phyloP scores from a whole-genome alignment of 129 eudicot genomes.

The Flaveria robusta region DNA sequence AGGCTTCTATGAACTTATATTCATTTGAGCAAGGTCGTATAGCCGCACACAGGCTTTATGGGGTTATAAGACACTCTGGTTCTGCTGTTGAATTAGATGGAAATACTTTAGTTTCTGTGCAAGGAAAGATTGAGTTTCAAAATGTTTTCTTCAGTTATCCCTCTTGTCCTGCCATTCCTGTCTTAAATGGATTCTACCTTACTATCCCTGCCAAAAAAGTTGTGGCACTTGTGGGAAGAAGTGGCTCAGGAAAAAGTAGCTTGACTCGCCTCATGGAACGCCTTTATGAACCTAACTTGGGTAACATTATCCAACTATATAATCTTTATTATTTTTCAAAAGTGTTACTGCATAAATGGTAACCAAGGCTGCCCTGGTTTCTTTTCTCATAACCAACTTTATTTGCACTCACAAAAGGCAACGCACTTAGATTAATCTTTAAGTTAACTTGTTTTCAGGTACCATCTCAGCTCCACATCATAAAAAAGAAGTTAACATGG shows the following conservation, averaged over 20 bases:
- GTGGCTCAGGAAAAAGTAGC: slow-evolving; percentile 69
- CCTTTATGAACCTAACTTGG: slow-evolving; percentile 60
- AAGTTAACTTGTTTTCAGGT: background rate
- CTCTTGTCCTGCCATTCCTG: slow-evolving; percentile 50
- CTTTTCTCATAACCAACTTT: background rate
- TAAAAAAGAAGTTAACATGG: background rate
- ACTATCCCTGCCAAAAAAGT: slow-evolving; percentile 56
- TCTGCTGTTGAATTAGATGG: slow-evolving; percentile 48
- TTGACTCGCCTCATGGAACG: slow-evolving; percentile 59
- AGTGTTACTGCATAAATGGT: background rate
- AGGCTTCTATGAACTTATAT: slow-evolving; percentile 50
- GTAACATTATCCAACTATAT: slow-evolving; percentile 32
- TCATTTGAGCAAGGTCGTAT: slow-evolving; percentile 70
- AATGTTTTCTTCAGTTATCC: slow-evolving; percentile 59
- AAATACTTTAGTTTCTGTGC: slow-evolving; percentile 42
- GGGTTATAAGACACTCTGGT: slow-evolving; percentile 54
- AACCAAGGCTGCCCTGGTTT: background rate
- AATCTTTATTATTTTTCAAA: background rate
- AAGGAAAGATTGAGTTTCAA: slow-evolving; percentile 60
- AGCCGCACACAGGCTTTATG: slow-evolving; percentile 65
- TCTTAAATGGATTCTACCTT: slow-evolving; percentile 56
- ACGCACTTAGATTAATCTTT: background rate
- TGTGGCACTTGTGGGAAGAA: slow-evolving; percentile 62
- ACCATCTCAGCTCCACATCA: background rate
- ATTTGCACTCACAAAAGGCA: background rate